Evolutionary conservation across 2,329 filamentous ascomycete genomes (phyloP).

Genomic region (Monosporascus sp.): DNA sequence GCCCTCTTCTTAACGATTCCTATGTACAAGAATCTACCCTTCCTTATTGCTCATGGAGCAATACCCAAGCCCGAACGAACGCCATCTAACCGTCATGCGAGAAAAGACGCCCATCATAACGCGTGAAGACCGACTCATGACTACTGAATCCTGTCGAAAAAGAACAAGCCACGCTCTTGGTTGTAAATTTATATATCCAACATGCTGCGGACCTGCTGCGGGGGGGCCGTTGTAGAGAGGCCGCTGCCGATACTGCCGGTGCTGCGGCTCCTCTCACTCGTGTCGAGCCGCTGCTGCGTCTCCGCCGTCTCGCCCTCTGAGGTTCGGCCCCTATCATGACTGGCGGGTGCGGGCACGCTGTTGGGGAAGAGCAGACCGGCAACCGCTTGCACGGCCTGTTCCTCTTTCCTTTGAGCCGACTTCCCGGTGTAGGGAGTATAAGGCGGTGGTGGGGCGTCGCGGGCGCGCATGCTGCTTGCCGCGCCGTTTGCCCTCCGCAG

Average conservation of each 20-base stretch:
- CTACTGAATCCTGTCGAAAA: too few species aligned
- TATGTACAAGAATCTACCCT: too few species aligned
- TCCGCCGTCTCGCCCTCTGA: constrained; percentile 1
- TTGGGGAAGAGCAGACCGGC: constrained; percentile 47
- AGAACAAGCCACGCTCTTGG: too few species aligned
- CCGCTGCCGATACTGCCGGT: constrained; percentile 40
- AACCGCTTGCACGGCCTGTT: constrained; percentile 38
- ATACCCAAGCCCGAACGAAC: too few species aligned
- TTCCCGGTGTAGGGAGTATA: constrained; percentile 35
- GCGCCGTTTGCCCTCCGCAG: constrained; percentile 26
- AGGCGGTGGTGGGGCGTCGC: constrained; percentile 19
- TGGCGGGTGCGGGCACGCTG: constrained; percentile 24
- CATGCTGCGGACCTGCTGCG: constrained; percentile 55
- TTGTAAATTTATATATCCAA: constrained; percentile 41
- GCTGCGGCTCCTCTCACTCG: constrained; percentile 39
- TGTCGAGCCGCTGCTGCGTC: constrained; percentile 17
- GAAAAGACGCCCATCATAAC: neutral
- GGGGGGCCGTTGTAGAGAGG: constrained; percentile 41
- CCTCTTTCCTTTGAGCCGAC: constrained; percentile 39
- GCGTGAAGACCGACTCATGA: neutral
- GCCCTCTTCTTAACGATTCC: too few species aligned
- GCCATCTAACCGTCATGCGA: too few species aligned
- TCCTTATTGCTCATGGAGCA: too few species aligned
- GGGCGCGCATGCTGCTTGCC: constrained; percentile 22
- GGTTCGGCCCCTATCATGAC: constrained; percentile 22